Base-by-base conservation (phyloP, 805 yeast genomes). In the Candida takata region DNA sequence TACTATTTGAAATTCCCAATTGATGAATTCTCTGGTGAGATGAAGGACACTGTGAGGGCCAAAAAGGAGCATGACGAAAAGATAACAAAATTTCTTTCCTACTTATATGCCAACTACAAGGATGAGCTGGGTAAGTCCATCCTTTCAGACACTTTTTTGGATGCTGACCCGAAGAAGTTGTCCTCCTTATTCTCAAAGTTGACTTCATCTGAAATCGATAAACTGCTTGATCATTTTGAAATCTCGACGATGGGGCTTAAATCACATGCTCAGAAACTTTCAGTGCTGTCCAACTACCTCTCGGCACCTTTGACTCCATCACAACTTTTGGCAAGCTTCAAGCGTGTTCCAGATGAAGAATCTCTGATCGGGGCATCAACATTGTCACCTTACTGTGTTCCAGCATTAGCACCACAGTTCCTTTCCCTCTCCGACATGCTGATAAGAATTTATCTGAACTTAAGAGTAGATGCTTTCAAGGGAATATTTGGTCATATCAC, bases 11-110 rank as follows among this genome's bases (percentile, higher is more conserved):
- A 54, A 27, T 67, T 59, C 41, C 73, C 74, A 4, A 47, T 70
- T 13, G 60, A 69, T 41, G 74, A 69, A 30, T 55, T 60, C 28
- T 45, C 65, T 1, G 71, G 70, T 8, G 49, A 44, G 12, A 29
- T 47, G 6, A 35, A 54, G 5, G 21, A 49, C 1, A 21, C 43
- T 3, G 51, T 48, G 4, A 39, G 45, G 9, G 14, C 39, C 10
- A 45, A 44, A 31, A 19, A 38, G 17, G 24, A 26, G 6, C 34
- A 36, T 11, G 20, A 48, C 4, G 29, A 29, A 0, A 38, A 25
- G 2, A 38, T 58, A 1, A 34, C 48, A 3, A 29, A 26, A 11
- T 43, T 63, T 5, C 64, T 62, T 24, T 18, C 45, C 3, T 12
- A 40, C 1, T 46, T 61, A 2, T 48, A 41, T 26, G 27, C 36